Evolutionary conservation across 306 rosid genomes (phyloP).

Genomic region (Carpinus fangiana): DNA sequence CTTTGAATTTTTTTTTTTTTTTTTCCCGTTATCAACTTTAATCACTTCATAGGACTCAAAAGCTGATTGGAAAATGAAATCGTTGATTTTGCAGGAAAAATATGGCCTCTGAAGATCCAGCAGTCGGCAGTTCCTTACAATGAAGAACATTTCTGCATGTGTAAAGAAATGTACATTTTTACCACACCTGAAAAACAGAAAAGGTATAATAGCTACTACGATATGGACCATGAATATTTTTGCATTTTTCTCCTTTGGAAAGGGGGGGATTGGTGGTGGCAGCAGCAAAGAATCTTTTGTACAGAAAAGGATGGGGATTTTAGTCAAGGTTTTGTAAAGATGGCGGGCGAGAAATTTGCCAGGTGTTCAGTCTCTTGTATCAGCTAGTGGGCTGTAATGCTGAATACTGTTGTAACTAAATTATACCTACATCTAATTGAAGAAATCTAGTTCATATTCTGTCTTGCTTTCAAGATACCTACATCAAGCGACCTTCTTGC

Average conservation of each 20-base stretch:
- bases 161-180: constrained; percentile 30
- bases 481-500: too few relatives aligned
- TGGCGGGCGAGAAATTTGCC: constrained; percentile 17
- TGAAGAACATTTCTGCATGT: constrained; percentile 24
- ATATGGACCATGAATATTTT: neutral
- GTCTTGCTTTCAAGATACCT: neutral
- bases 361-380: constrained; percentile 16
- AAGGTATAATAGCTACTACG: neutral
- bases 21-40: neutral
- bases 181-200: constrained; percentile 10
- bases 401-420: constrained; percentile 14
- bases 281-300: constrained; percentile 28
- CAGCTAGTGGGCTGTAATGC: constrained; percentile 6
- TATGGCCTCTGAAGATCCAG: constrained; percentile 23
- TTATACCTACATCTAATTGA: constrained; percentile 26
- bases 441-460: constrained; percentile 23
- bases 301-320: constrained; percentile 28
- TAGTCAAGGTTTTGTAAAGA: neutral
- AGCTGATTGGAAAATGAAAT: neutral
- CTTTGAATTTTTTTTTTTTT: neutral
- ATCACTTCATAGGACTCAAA: constrained; percentile 5
- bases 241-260: neutral
- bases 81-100: neutral
- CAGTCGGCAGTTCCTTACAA: constrained; percentile 20
- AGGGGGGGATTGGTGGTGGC: constrained; percentile 26